Percentiles rank a stretch among this genome's conserved stretches.
Conservation (phyloP, 345 rosid genomes). For the Brassica juncea region DNA sequence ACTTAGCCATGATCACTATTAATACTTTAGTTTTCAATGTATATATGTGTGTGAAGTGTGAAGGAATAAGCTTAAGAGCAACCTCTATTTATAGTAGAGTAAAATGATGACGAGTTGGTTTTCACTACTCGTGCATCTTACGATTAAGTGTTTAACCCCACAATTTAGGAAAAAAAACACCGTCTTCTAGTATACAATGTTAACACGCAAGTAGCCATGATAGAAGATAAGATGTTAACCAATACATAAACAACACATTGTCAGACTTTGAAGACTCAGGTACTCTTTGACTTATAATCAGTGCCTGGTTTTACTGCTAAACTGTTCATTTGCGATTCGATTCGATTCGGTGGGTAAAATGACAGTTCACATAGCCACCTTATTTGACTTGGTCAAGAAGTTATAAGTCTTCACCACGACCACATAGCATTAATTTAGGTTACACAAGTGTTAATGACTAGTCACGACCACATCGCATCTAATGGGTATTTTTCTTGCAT, state of each 20-base stretch:
- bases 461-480: background rate
- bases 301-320: background rate
- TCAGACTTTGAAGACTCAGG: too few species aligned
- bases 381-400: too few species aligned
- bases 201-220: background rate
- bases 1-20: conserved; percentile 25
- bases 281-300: background rate
- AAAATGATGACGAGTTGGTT: background rate
- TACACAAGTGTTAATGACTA: background rate
- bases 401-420: too few species aligned
- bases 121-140: background rate
- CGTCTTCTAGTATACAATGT: background rate
- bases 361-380: background rate
- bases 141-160: background rate
- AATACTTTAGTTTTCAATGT: background rate
- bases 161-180: background rate
- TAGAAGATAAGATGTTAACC: background rate
- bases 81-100: conserved; percentile 15
- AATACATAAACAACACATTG: background rate
- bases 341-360: background rate
- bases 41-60: conserved; percentile 5
- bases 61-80: conserved; percentile 1
- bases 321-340: background rate
- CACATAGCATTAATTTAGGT: background rate
- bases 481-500: too few species aligned